A percentile compares a stretch with the other conserved stretches of the same genome.
phyloP scores from a whole-genome alignment of 31 red algal species.

The Pterothamnion heteromorphum region DNA sequence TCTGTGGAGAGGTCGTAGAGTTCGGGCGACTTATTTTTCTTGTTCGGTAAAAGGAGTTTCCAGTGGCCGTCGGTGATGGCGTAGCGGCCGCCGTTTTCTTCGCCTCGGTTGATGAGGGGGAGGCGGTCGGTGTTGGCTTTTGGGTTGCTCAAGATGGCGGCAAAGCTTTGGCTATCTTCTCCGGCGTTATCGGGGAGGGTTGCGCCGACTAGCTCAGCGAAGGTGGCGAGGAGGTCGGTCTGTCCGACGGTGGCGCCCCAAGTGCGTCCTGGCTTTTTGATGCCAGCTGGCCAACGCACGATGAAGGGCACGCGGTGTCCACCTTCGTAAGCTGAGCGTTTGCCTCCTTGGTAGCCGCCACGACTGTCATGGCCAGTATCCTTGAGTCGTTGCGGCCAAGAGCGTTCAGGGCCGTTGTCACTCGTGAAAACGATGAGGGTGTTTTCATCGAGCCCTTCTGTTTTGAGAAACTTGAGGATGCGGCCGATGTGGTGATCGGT shows the following conservation, averaged over 20 bases:
- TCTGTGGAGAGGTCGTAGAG: not conserved
- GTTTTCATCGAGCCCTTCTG: not conserved
- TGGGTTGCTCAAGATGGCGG: not conserved
- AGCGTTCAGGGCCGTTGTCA: not conserved
- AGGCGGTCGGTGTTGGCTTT: not conserved
- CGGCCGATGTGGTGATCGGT: not conserved
- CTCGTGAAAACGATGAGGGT: not conserved
- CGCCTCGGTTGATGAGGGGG: not conserved
- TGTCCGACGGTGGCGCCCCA: not conserved
- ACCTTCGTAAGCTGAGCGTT: not conserved
- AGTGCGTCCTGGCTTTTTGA: not conserved
- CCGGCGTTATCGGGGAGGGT: not conserved
- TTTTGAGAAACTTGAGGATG: not conserved
- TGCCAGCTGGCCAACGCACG: not conserved
- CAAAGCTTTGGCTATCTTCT: not conserved
- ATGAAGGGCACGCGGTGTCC: not conserved
- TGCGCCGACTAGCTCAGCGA: not conserved
- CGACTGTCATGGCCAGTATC: not conserved
- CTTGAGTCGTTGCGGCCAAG: not conserved
- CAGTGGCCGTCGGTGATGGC: not conserved
- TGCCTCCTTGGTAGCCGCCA: not conserved
- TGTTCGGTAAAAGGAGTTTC: not conserved
- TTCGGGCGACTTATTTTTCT: not conserved
- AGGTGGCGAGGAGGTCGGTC: not conserved
- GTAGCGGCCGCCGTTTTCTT: not conserved